These are phyloP conservation scores for Candida andamanensis DNA, from an alignment of 805 yeast genomes.

Conservation along the genomic window DNA sequence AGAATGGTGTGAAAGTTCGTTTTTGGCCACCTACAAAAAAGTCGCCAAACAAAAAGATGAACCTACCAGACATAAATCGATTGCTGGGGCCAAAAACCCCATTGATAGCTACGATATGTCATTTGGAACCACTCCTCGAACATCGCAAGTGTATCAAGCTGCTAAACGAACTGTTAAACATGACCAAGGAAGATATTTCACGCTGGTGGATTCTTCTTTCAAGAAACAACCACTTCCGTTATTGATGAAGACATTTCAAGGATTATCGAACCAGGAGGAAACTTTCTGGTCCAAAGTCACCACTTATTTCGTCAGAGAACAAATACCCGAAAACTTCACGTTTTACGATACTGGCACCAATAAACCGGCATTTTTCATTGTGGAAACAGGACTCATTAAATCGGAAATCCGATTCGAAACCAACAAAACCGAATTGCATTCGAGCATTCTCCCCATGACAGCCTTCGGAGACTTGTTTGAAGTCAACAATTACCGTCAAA, in stretches of 20 bases:
- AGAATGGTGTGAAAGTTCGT: slow-evolving; percentile 96
- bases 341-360: slow-evolving; percentile 43
- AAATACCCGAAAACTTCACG: slow-evolving; percentile 40
- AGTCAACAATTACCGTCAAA: slow-evolving; percentile 32
- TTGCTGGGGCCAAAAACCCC: slow-evolving; percentile 7
- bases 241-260: slow-evolving; percentile 59
- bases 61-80: slow-evolving; percentile 11
- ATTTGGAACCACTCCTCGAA: slow-evolving; percentile 46
- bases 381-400: slow-evolving; percentile 45
- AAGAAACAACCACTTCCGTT: slow-evolving; percentile 58
- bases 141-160: slow-evolving; percentile 48
- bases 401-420: slow-evolving; percentile 34
- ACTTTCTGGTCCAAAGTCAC: slow-evolving; percentile 62
- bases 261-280: slow-evolving; percentile 44
- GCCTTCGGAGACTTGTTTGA: slow-evolving; percentile 60
- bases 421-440: slow-evolving; percentile 30
- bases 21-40: slow-evolving; percentile 56
- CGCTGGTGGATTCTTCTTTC: slow-evolving; percentile 30
- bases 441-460: slow-evolving; percentile 62
- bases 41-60: slow-evolving; percentile 10
- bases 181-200: slow-evolving; percentile 49
- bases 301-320: slow-evolving; percentile 46
- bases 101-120: slow-evolving; percentile 18
- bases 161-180: slow-evolving; percentile 43
- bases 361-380: slow-evolving; percentile 50